Evolutionary conservation across 495 filamentous ascomycete species (phyloP).

Genomic region (Trichocladium uniseriatum): DNA sequence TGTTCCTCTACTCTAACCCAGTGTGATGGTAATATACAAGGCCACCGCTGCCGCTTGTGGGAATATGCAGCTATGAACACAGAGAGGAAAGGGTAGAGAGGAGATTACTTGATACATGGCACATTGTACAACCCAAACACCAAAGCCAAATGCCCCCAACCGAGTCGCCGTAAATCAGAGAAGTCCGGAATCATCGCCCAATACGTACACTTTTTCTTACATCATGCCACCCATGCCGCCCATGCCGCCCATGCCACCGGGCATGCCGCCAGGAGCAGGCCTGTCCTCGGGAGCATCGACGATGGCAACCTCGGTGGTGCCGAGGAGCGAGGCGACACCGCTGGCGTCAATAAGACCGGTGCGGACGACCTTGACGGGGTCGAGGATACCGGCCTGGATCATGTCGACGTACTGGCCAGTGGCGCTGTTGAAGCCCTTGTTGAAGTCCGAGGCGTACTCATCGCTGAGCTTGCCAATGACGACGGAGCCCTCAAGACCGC

Average conservation of each 20-base stretch:
- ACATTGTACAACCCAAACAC: conserved; percentile 28
- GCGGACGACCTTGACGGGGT: conserved; percentile 97
- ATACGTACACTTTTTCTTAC: conserved; percentile 24
- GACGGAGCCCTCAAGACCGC: conserved; percentile 89
- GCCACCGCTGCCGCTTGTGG: conserved; percentile 5
- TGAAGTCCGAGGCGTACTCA: conserved; percentile 86
- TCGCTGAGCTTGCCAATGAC: conserved; percentile 97
- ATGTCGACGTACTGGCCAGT: conserved; percentile 98
- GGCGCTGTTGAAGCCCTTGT: conserved; percentile 92
- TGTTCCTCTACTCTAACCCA: conserved; percentile 23
- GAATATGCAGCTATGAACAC: conserved; percentile 22
- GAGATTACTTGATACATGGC: conserved; percentile 30
- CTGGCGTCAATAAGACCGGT: conserved; percentile 89
- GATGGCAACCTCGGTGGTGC: conserved; percentile 96
- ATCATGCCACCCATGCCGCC: conserved; percentile 50
- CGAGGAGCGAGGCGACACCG: conserved; percentile 92
- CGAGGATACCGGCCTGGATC: conserved; percentile 92
- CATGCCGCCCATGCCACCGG: conserved; percentile 46
- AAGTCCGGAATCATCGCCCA: conserved; percentile 9
- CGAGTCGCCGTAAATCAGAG: conserved; percentile 27
- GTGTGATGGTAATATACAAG: conserved; percentile 26
- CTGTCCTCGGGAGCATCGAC: conserved; percentile 95
- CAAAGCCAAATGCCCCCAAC: conserved; percentile 24
- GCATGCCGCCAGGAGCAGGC: conserved; percentile 32
- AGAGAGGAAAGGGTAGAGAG: conserved; percentile 24